phyloP scores from a whole-genome alignment of 495 filamentous ascomycete species.

The Penicillium angulare region DNA sequence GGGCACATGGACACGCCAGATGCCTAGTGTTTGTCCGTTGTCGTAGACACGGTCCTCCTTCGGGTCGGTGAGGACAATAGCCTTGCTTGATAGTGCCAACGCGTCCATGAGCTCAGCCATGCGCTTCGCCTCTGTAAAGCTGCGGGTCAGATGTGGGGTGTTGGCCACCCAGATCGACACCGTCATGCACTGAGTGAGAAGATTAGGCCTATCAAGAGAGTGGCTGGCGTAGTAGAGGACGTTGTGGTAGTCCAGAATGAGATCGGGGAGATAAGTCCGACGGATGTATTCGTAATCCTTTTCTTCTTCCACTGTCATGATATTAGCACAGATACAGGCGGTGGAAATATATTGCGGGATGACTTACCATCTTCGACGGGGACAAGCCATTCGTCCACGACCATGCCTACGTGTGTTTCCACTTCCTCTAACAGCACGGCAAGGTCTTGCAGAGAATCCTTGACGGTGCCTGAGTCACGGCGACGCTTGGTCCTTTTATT shows the following conservation, averaged over 20 bases:
- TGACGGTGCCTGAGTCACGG: constrained; percentile 36
- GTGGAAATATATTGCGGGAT: background rate
- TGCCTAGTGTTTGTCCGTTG: constrained; percentile 42
- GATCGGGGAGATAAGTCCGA: constrained; percentile 74
- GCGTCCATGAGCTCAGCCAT: constrained; percentile 77
- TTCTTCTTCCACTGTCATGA: constrained; percentile 37
- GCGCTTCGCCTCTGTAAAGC: constrained; percentile 62
- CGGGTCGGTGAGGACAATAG: constrained; percentile 59
- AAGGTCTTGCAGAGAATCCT: constrained; percentile 31
- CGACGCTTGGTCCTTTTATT: constrained; percentile 27
- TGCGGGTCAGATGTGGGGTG: constrained; percentile 58
- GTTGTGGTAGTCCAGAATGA: constrained; percentile 75
- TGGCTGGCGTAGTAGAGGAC: constrained; percentile 68
- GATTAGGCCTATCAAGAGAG: constrained; percentile 57
- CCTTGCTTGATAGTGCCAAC: constrained; percentile 70
- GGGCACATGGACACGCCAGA: constrained; percentile 45
- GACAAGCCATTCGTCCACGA: constrained; percentile 44
- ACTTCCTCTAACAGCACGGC: constrained; percentile 32
- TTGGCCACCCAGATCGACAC: constrained; percentile 65
- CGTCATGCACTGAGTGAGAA: constrained; percentile 73
- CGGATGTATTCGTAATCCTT: constrained; percentile 55
- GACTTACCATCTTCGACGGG: constrained; percentile 36
- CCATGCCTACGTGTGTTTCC: constrained; percentile 29
- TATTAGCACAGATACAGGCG: constrained; percentile 10
- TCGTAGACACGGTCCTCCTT: constrained; percentile 30